Base-by-base conservation (phyloP, 1,284 basidiomycete genomes). In the Puccinia horiana region DNA sequence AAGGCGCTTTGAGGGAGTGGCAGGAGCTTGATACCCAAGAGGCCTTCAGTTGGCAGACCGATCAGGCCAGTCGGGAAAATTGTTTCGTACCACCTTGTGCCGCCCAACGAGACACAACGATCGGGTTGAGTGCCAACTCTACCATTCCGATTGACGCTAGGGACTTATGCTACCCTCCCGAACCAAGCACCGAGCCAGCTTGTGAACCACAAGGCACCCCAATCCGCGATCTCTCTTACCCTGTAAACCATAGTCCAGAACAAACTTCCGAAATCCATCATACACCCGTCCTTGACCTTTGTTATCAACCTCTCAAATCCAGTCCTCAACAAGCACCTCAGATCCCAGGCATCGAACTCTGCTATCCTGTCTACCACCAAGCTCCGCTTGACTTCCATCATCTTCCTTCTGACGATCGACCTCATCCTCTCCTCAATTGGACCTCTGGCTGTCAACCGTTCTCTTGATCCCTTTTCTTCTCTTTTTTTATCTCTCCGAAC, bases 1-100 rank as follows among this genome's bases (percentile, higher is more conserved):
- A 63, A 44, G 61, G 58, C n/a, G 56, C 40, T 14, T 67, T 65
- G 52, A 65, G 42, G 8, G 26, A 77, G 26, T 77, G 75, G 75
- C 40, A 65, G 20, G 75, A 69, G 65, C n/a, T 69, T 14, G 40
- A 69, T n/a, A 44, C n/a, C 2, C 65, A 40, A n/a, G 65, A 26
- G 9, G 40, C 65, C 6, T 69, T 69, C 42, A 40, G 11, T 37
- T 69, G 40, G 65, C 40, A 69, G n/a, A 26, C 65, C 65, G 40
- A 69, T 11, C 11, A 52, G 1, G 40, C 5, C 11, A 69, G 23
- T 18, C 65, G 23, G 4, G 65, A 69, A 42, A 69, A 47, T 23
- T 47, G 65, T 2, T 47, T 69, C 65, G 14, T n/a, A 23, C 65
- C 65, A n/a, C 42, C 65, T 8, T n/a, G n/a, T 4, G 20, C 65